These are phyloP conservation scores for Diaporthe ilicicola DNA, from an alignment of 2,329 filamentous ascomycete species.

Conservation along the genomic window DNA sequence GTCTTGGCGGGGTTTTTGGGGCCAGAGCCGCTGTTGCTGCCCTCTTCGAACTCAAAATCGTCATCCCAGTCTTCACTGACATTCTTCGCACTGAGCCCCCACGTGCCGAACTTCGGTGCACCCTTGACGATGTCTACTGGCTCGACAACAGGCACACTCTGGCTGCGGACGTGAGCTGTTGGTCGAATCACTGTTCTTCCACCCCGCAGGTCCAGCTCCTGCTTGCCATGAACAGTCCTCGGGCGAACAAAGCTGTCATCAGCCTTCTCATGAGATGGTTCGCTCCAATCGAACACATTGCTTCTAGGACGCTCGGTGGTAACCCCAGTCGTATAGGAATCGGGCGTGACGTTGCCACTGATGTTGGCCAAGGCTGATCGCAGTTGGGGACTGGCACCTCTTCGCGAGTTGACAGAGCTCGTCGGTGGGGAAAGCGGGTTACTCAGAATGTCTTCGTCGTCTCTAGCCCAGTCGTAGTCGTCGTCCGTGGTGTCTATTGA, in stretches of 20 bases:
- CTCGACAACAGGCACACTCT: slow-evolving; percentile 81
- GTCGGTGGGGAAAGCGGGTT: slow-evolving; percentile 68
- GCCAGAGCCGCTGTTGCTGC: slow-evolving; percentile 48
- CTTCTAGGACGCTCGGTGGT: slow-evolving; percentile 64
- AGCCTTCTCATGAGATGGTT: slow-evolving; percentile 70
- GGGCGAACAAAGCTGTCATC: slow-evolving; percentile 71
- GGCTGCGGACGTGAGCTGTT: slow-evolving; percentile 77
- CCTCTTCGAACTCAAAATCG: slow-evolving; percentile 78
- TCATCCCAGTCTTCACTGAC: slow-evolving; percentile 90
- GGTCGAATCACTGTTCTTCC: slow-evolving; percentile 73
- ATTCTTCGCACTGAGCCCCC: slow-evolving; percentile 81
- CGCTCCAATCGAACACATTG: slow-evolving; percentile 82
- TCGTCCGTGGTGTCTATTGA: slow-evolving; percentile 68
- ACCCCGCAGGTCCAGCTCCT: slow-evolving; percentile 74
- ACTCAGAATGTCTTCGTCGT: slow-evolving; percentile 61
- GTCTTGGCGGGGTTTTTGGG: slow-evolving; percentile 41
- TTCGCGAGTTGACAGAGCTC: slow-evolving; percentile 60
- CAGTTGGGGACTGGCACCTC: slow-evolving; percentile 60
- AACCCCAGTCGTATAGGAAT: slow-evolving; percentile 43
- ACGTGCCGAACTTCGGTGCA: slow-evolving; percentile 78
- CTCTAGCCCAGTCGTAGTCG: slow-evolving; percentile 70
- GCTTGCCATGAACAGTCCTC: slow-evolving; percentile 80
- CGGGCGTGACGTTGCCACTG: slow-evolving; percentile 55
- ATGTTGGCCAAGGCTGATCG: slow-evolving; percentile 63
- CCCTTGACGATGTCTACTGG: slow-evolving; percentile 61